Conservation (phyloP, 2,329 filamentous ascomycete genomes). For the Calonectria leucothoes region DNA sequence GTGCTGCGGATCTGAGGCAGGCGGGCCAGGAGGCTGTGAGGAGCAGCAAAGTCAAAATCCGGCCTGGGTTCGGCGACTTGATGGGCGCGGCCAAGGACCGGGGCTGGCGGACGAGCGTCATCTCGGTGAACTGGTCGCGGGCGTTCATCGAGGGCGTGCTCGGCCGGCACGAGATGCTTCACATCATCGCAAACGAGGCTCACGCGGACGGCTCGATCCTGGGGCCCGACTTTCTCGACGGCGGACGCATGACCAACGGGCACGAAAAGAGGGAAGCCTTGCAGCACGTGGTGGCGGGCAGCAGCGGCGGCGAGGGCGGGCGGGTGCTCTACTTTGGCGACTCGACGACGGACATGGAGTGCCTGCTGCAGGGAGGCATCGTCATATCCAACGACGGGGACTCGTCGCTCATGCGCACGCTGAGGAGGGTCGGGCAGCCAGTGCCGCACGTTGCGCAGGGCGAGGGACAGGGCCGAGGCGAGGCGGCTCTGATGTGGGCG, state of each 20-base stretch:
- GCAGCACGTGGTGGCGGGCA: slow-evolving; percentile 39
- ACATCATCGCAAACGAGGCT: slow-evolving; percentile 59
- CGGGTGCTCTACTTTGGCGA: slow-evolving; percentile 67
- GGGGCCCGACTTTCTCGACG: slow-evolving; percentile 50
- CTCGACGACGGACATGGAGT: slow-evolving; percentile 67
- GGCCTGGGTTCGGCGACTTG: slow-evolving; percentile 54
- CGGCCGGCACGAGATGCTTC: slow-evolving; percentile 43
- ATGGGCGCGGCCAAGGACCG: slow-evolving; percentile 38
- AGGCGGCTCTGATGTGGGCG: slow-evolving; percentile 53
- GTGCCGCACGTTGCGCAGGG: slow-evolving; percentile 51
- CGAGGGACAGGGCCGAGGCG: background rate
- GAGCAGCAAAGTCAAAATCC: slow-evolving; percentile 48
- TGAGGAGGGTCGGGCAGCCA: slow-evolving; percentile 51
- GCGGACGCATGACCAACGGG: slow-evolving; percentile 49
- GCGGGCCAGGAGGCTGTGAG: slow-evolving; percentile 53
- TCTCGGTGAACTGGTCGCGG: slow-evolving; percentile 65
- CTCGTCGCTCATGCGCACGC: slow-evolving; percentile 49
- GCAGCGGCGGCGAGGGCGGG: slow-evolving; percentile 30
- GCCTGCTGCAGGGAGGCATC: slow-evolving; percentile 60
- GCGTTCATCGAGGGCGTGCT: slow-evolving; percentile 61
- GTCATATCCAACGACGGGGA: slow-evolving; percentile 55
- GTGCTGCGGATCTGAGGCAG: slow-evolving; percentile 43
- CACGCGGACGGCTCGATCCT: slow-evolving; percentile 52
- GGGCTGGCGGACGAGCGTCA: slow-evolving; percentile 55
- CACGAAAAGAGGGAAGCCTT: slow-evolving; percentile 60